These are phyloP conservation scores for Penicillium alfredii DNA, from an alignment of 495 filamentous ascomycete species.

Conservation along the genomic window DNA sequence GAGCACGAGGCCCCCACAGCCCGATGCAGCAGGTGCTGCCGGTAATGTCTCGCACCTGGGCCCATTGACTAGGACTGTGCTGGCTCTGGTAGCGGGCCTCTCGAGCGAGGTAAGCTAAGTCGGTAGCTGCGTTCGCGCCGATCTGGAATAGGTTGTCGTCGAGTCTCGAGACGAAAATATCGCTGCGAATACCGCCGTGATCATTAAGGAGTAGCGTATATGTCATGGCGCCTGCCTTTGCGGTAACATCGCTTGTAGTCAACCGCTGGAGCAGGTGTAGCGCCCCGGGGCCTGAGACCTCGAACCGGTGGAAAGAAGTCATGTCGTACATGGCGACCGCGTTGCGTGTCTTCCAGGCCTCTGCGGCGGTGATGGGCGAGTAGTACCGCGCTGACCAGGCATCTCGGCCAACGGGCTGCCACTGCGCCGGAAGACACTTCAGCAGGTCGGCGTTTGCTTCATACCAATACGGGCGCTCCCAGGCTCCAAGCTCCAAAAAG, in stretches of 20 bases:
- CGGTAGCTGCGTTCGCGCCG: slow-evolving; percentile 38
- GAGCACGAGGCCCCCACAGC: slow-evolving; percentile 45
- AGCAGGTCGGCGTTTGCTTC: slow-evolving; percentile 40
- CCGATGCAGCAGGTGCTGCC: slow-evolving; percentile 46
- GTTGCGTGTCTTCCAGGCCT: slow-evolving; percentile 49
- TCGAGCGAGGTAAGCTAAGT: slow-evolving; percentile 38
- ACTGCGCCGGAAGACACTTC: slow-evolving; percentile 34
- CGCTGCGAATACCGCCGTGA: slow-evolving; percentile 35
- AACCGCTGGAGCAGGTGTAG: slow-evolving; percentile 38
- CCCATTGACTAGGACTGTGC: slow-evolving; percentile 19
- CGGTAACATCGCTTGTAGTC: slow-evolving; percentile 36
- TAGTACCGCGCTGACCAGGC: slow-evolving; percentile 40
- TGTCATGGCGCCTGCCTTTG: slow-evolving; percentile 31
- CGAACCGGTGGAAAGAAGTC: slow-evolving; percentile 46
- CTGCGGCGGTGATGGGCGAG: slow-evolving; percentile 44
- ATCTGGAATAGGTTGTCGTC: slow-evolving; percentile 38
- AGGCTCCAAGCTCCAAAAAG: slow-evolving; percentile 44
- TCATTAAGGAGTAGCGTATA: slow-evolving; percentile 42
- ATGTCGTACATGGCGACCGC: slow-evolving; percentile 50
- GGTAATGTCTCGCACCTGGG: slow-evolving; percentile 43
- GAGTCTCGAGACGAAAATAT: slow-evolving; percentile 37
- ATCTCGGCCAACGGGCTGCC: slow-evolving; percentile 41
- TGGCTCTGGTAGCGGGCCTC: slow-evolving; percentile 33
- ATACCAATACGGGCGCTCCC: slow-evolving; percentile 50
- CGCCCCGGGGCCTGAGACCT: slow-evolving; percentile 43